Percentiles rank a stretch among this genome's conserved stretches.
These are phyloP conservation scores for Pseudonectria buxi DNA, from an alignment of 2,329 filamentous ascomycete species.

Conservation along the genomic window DNA sequence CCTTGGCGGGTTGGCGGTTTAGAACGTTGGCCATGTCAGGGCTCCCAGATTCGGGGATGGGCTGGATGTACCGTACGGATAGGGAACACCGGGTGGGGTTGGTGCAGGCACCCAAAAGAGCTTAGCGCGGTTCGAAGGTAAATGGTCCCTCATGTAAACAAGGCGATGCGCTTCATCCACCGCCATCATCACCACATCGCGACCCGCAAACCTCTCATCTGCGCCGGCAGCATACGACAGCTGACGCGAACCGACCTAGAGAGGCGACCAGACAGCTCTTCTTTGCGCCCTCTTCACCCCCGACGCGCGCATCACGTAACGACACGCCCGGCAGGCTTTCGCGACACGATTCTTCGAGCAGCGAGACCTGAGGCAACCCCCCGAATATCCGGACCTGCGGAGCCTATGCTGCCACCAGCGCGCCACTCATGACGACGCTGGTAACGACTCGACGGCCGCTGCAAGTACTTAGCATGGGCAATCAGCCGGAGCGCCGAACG, in stretches of 20 bases:
- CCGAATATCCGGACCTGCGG: slow-evolving; percentile 10
- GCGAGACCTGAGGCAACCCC: slow-evolving; percentile 8
- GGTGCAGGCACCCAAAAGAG: slow-evolving; percentile 6
- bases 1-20: no score
- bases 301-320: slow-evolving; percentile 10
- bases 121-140: slow-evolving; percentile 13
- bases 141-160: slow-evolving; percentile 25
- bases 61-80: slow-evolving; percentile 1
- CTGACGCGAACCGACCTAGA: slow-evolving; percentile 10
- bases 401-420: slow-evolving; percentile 22
- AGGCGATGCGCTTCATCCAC: slow-evolving; percentile 19
- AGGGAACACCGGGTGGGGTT: slow-evolving; percentile 9
- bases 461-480: slow-evolving; percentile 63
- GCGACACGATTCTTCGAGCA: slow-evolving; percentile 9
- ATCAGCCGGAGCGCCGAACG: slow-evolving; percentile 53
- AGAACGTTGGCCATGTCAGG: no score
- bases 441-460: slow-evolving; percentile 57
- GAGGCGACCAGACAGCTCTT: neutral
- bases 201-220: slow-evolving; percentile 16
- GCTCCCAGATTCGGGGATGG: no score
- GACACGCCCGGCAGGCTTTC: slow-evolving; percentile 12
- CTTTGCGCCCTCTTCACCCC: neutral
- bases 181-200: slow-evolving; percentile 18
- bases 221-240: slow-evolving; percentile 8
- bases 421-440: slow-evolving; percentile 65